These are phyloP conservation scores for Carallia pectinifolia DNA, from an alignment of 345 rosid species.

Conservation along the genomic window DNA sequence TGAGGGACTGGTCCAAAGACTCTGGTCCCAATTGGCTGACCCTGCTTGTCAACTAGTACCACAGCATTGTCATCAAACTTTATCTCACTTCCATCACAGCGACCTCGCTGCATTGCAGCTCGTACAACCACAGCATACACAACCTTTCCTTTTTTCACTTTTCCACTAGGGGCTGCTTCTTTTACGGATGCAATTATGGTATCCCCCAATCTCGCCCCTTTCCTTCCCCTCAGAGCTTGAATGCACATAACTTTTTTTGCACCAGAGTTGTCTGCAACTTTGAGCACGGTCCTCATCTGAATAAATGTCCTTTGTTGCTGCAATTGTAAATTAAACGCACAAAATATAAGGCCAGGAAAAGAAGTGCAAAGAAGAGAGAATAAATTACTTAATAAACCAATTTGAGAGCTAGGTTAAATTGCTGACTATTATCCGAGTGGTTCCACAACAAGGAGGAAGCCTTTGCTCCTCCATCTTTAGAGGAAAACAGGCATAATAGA, in stretches of 20 bases:
- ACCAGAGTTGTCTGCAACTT: slow-evolving; percentile 88
- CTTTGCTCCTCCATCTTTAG: background rate
- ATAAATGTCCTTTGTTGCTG: slow-evolving; percentile 76
- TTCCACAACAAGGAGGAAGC: background rate
- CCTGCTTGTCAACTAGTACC: slow-evolving; percentile 69
- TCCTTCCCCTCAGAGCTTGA: slow-evolving; percentile 69
- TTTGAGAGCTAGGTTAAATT: background rate
- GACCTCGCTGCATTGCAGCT: slow-evolving; percentile 88
- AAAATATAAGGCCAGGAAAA: background rate
- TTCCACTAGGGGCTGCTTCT: slow-evolving; percentile 90
- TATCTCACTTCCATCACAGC: slow-evolving; percentile 84
- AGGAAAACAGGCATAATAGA: background rate
- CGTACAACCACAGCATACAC: slow-evolving; percentile 78
- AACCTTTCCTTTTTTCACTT: slow-evolving; percentile 91
- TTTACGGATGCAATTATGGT: slow-evolving; percentile 80
- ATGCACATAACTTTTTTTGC: slow-evolving; percentile 91
- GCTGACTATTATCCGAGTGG: background rate
- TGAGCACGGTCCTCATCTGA: slow-evolving; percentile 86
- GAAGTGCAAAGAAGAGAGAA: background rate
- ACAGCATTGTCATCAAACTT: slow-evolving; percentile 92
- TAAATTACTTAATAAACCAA: background rate
- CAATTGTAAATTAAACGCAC: slow-evolving; percentile 12
- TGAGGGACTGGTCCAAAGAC: slow-evolving; percentile 93
- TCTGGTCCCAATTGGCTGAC: slow-evolving; percentile 75
- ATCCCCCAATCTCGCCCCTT: slow-evolving; percentile 83